Conservation (phyloP, 441 rosid species). For the Cnidoscolus chayamansa region DNA sequence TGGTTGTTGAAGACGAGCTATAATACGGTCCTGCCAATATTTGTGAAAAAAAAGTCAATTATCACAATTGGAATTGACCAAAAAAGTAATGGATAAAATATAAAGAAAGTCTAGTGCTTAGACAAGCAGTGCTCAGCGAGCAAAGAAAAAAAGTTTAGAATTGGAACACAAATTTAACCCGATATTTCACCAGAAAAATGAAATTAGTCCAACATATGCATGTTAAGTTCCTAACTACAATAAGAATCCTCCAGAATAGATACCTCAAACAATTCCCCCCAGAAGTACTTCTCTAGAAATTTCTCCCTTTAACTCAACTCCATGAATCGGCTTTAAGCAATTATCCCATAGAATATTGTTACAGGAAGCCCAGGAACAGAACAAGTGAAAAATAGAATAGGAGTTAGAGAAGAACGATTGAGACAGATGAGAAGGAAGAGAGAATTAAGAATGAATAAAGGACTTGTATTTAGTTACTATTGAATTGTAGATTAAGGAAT, state of each 20-base stretch:
- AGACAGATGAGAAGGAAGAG: too few relatives aligned
- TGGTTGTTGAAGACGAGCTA: constrained; percentile 96
- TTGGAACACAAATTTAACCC: neutral
- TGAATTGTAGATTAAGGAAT: too few relatives aligned
- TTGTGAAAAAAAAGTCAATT: neutral
- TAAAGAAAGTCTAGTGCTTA: neutral
- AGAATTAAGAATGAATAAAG: too few relatives aligned
- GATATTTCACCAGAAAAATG: neutral
- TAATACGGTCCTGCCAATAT: constrained; percentile 77
- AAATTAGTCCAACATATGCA: neutral
- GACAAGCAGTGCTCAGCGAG: neutral
- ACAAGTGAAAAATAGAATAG: too few relatives aligned
- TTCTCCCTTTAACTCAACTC: neutral
- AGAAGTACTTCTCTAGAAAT: neutral
- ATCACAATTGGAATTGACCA: neutral
- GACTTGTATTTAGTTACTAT: too few relatives aligned
- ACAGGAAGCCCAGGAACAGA: neutral
- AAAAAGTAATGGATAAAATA: neutral
- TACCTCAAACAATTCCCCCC: neutral
- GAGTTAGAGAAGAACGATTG: too few relatives aligned
- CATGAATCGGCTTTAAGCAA: neutral
- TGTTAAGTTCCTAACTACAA: neutral
- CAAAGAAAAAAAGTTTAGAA: neutral
- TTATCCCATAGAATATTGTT: neutral
- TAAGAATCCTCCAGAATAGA: neutral